Conservation (phyloP, 2,329 filamentous ascomycete species). For the Fusarium falciforme region DNA sequence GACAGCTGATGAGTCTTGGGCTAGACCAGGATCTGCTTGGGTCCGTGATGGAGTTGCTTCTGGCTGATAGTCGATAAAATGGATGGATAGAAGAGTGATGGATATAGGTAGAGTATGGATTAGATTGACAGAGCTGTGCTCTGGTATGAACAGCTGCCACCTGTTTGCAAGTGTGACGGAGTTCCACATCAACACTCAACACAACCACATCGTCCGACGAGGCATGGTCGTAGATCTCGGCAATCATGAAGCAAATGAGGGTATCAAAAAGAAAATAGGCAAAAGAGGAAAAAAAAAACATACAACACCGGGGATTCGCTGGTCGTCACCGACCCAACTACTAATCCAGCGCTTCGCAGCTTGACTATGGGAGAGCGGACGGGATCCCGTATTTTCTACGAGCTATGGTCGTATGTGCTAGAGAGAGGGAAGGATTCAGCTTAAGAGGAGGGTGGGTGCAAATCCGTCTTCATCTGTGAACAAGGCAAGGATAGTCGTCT, state of each 20-base stretch:
- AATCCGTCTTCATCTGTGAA: no score
- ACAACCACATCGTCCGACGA: not conserved
- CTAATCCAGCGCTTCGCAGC: conserved; percentile 4
- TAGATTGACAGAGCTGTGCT: not conserved
- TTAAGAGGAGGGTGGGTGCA: not conserved
- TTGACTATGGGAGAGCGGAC: conserved; percentile 4
- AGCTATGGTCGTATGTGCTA: conserved; percentile 8
- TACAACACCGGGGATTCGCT: conserved; percentile 13
- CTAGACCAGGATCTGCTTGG: conserved; percentile 40
- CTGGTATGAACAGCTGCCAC: not conserved
- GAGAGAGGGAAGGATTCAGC: not conserved
- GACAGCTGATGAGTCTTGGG: conserved; percentile 38
- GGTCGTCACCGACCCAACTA: conserved; percentile 7
- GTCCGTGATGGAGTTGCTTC: conserved; percentile 42
- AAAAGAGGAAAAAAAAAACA: conserved; percentile 4
- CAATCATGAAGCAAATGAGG: not conserved
- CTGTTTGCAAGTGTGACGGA: no score
- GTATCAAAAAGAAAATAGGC: not conserved
- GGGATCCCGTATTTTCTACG: conserved; percentile 8
- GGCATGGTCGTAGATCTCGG: not conserved
- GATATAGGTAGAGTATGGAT: not conserved
- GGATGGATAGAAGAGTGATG: not conserved
- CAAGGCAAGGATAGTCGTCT: not conserved
- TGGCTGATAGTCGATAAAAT: conserved; percentile 40
- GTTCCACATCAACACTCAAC: not conserved